Evolutionary conservation across 805 yeast species (phyloP).

Genomic region (Maudiozyma barnettii): DNA sequence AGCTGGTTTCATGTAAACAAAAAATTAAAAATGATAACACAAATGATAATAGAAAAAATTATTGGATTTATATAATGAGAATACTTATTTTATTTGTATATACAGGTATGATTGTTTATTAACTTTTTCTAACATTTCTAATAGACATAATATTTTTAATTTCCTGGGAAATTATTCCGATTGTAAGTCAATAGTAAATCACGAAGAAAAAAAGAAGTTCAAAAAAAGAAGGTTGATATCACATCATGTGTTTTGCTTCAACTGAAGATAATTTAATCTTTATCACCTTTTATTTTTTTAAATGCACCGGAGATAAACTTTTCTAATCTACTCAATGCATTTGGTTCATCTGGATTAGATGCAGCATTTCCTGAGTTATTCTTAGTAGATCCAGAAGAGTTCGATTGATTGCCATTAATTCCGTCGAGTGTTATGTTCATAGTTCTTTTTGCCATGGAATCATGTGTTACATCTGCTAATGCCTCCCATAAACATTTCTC

Average conservation of each 20-base stretch:
- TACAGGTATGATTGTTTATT: constrained; percentile 1
- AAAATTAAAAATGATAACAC: not conserved
- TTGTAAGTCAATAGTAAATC: not conserved
- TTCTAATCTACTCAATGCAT: constrained; percentile 43
- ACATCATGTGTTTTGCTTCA: too few species aligned
- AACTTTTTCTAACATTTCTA: not conserved
- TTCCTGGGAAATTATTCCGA: too few species aligned
- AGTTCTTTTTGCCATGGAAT: constrained; percentile 63
- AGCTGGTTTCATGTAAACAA: not conserved
- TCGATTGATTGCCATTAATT: not conserved
- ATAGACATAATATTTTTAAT: too few species aligned
- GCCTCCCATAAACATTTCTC: constrained; percentile 89
- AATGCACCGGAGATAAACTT: constrained; percentile 50
- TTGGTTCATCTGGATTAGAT: constrained; percentile 22
- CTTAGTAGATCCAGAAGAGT: not conserved
- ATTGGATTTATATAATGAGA: not conserved
- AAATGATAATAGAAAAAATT: not conserved
- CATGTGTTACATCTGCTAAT: constrained; percentile 83
- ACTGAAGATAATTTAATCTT: constrained; percentile 1
- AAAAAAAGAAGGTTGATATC: not conserved
- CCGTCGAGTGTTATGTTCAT: not conserved
- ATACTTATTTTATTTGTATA: not conserved
- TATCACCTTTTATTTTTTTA: constrained; percentile 36
- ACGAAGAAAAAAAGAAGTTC: not conserved
- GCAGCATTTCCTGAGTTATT: constrained; percentile 2